Evolutionary conservation across 768 basidiomycete genomes (phyloP).

Genomic region (Sistotremastrum suecicum): DNA sequence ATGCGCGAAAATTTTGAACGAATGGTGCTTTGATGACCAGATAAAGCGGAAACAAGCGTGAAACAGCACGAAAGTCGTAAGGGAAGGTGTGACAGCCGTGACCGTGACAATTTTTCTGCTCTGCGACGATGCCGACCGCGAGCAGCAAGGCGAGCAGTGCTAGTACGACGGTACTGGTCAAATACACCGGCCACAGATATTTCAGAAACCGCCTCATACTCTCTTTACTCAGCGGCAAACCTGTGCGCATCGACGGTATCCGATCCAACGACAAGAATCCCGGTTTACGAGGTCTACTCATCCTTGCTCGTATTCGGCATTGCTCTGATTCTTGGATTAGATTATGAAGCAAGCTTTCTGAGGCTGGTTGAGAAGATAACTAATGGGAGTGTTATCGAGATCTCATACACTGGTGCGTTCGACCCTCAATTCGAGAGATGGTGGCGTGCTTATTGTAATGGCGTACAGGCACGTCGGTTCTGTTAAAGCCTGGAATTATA

Average conservation of each 20-base stretch:
- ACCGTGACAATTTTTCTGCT: too few species aligned
- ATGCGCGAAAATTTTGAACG: too few species aligned
- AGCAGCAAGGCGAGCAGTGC: too few species aligned
- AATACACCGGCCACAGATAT: conserved; percentile 70
- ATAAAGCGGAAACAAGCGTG: too few species aligned
- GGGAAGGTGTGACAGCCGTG: too few species aligned
- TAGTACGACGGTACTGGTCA: conserved; percentile 20
- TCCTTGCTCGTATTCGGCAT: neutral
- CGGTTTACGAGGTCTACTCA: conserved; percentile 63
- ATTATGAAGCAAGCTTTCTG: conserved; percentile 86
- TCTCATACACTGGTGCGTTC: conserved; percentile 80
- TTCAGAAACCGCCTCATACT: conserved; percentile 76
- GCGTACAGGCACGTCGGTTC: conserved; percentile 66
- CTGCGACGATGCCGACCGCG: too few species aligned
- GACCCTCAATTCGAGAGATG: neutral
- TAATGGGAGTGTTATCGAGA: conserved; percentile 91
- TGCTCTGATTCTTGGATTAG: too few species aligned
- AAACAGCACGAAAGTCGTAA: too few species aligned
- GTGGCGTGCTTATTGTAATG: neutral
- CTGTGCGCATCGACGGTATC: conserved; percentile 76
- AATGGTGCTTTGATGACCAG: too few species aligned
- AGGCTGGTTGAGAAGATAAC: conserved; percentile 81
- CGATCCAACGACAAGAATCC: conserved; percentile 89
- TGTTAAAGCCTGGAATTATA: conserved; percentile 87
- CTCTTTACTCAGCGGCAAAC: conserved; percentile 79